A percentile compares a stretch with the other conserved stretches of the same genome.
Conservation (phyloP, 2,329 filamentous ascomycete species). For the Cladosporium sp. region DNA sequence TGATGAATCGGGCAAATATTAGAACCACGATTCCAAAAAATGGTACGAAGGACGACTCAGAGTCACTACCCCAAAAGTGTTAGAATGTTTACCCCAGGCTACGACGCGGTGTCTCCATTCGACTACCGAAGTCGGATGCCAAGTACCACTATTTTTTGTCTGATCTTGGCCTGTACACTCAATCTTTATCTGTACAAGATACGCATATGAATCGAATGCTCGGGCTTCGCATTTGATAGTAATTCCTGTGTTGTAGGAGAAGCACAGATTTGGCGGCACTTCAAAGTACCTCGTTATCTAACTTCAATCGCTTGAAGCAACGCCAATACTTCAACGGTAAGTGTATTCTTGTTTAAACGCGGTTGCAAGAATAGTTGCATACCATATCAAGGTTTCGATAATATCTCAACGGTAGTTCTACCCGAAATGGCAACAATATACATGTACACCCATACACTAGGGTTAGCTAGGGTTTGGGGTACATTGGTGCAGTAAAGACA, state of each 20-base stretch:
- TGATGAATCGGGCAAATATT: background rate
- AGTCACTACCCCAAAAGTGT: background rate
- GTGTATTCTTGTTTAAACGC: too few species aligned
- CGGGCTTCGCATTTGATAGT: too few species aligned
- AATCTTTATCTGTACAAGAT: background rate
- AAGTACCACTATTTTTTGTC: background rate
- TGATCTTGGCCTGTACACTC: background rate
- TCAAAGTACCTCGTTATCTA: background rate
- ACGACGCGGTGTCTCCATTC: slow-evolving; percentile 4
- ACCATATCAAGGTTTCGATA: background rate
- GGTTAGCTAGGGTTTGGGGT: background rate
- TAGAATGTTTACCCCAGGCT: background rate
- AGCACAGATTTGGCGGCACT: background rate
- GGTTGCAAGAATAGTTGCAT: too few species aligned
- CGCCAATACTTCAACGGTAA: background rate
- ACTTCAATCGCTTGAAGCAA: background rate
- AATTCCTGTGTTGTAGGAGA: background rate
- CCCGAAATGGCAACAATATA: too few species aligned
- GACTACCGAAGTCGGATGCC: slow-evolving; percentile 7
- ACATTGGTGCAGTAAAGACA: background rate
- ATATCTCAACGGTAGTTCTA: background rate
- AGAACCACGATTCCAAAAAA: background rate
- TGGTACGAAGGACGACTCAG: background rate
- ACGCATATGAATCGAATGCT: background rate
- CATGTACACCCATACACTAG: background rate